Evolutionary conservation across 1,284 basidiomycete genomes (phyloP), one percentile per base, ranked within the genome.

Genomic region (Ganoderma lucidum): DNA sequence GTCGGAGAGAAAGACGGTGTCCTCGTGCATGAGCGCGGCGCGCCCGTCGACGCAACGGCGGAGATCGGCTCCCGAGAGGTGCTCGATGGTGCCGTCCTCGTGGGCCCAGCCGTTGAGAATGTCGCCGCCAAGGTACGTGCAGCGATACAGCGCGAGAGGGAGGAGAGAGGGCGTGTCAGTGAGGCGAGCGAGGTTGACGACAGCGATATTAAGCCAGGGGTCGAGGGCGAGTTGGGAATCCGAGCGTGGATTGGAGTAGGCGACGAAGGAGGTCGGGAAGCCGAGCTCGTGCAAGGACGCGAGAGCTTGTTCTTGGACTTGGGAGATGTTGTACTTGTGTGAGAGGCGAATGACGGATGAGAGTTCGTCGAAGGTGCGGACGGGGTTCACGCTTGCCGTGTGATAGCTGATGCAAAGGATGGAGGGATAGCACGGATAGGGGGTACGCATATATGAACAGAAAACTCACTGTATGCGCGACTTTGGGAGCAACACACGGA

Each of bases 141-240:
- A 72, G 6, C 19, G 12, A 23, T 65, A 62, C 6, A 72, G 30
- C 6, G 71, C 71, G n/a, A 35, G 35, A 3, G 68, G 71, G 4
- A 70, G 64, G n/a, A 72, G 56, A 2, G 60, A 39, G 1, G 45
- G 55, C 1, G 64, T 62, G 28, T 62, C 39, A 5, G 63, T 66
- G 42, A 72, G 64, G 0, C 61, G 68, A 1, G 71, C 71, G 41
- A 70, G 15, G 37, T 65, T 45, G 53, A 70, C 56, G 3, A 64
- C 55, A 6, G 23, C 55, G 28, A 70, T 66, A 10, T 51, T 51
- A 2, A n/a, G 8, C 48, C 1, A 23, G 9, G 48, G 48, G 8
- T 23, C 1, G 0, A 28, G 8, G 48, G 23, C 8, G 3, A 51
- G n/a, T 8, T 0, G 2, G 23, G 48, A 9, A 9, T 51, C 4